Conservation (phyloP, 2,329 filamentous ascomycete species). For the Alternaria incomplexa region DNA sequence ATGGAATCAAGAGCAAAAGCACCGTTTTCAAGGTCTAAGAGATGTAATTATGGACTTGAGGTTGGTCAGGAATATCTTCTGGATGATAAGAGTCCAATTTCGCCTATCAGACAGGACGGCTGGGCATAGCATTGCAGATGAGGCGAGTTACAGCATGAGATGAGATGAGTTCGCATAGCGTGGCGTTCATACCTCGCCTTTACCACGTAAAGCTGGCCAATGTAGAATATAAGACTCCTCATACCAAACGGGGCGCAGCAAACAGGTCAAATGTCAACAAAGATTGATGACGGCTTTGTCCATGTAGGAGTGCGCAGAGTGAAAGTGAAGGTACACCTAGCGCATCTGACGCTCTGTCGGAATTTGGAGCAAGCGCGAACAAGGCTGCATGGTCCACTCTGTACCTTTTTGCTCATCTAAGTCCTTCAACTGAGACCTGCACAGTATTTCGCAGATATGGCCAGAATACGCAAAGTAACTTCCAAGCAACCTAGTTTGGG, state of each 20-base stretch:
- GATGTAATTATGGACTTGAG: neutral
- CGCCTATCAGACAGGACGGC: neutral
- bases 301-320: neutral
- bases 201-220: no score
- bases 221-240: no score
- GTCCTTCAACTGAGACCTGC: no score
- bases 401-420: no score
- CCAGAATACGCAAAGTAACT: neutral
- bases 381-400: no score
- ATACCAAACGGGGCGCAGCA: no score
- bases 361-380: no score
- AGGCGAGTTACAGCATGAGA: neutral
- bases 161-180: neutral
- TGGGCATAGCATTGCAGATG: neutral
- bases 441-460: neutral
- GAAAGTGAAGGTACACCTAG: neutral
- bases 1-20: constrained; percentile 64
- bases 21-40: constrained; percentile 56
- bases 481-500: neutral
- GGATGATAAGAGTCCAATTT: neutral
- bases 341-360: no score
- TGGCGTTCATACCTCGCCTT: neutral
- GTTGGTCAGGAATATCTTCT: neutral
- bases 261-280: neutral
- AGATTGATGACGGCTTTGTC: neutral